Conservation (phyloP, 2,329 filamentous ascomycete species). For the Ophiostoma triangulosporum region DNA sequence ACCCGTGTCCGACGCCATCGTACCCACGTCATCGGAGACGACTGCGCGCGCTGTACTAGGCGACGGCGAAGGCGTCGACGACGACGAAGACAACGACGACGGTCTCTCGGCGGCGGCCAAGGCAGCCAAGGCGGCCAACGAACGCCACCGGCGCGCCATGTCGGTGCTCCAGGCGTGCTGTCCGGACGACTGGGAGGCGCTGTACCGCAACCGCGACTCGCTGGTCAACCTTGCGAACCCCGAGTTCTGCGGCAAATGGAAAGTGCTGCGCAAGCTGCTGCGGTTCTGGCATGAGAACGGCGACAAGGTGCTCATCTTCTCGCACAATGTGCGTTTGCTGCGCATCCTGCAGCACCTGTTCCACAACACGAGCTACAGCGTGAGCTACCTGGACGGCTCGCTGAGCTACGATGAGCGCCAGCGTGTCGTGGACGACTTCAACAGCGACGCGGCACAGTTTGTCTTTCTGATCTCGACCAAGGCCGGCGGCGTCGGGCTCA, state of each 20-base stretch:
- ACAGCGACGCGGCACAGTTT: conserved; percentile 73
- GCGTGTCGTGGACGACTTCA: conserved; percentile 77
- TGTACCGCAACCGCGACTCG: conserved; percentile 64
- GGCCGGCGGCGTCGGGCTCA: conserved; percentile 84
- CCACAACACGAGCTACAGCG: conserved; percentile 74
- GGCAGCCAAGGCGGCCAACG: conserved; percentile 18
- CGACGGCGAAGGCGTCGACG: background rate
- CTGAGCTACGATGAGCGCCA: conserved; percentile 75
- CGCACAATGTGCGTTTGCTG: conserved; percentile 75
- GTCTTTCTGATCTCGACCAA: conserved; percentile 93
- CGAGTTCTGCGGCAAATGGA: conserved; percentile 95
- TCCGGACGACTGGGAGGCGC: conserved; percentile 58
- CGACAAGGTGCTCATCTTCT: conserved; percentile 93
- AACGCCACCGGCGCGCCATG: conserved; percentile 68
- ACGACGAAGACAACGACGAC: background rate
- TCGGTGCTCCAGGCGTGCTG: conserved; percentile 60
- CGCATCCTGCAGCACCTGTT: conserved; percentile 78
- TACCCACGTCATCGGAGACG: conserved; percentile 11
- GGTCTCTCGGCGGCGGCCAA: background rate
- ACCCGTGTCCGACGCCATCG: conserved; percentile 47
- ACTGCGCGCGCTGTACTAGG: too few species aligned
- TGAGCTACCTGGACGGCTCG: conserved; percentile 79
- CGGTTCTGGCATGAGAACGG: conserved; percentile 81
- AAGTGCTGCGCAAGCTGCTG: conserved; percentile 71
- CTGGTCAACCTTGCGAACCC: conserved; percentile 72